These are phyloP conservation scores for Colletotrichum navitas DNA, from an alignment of 2,329 filamentous ascomycete species.

Conservation along the genomic window DNA sequence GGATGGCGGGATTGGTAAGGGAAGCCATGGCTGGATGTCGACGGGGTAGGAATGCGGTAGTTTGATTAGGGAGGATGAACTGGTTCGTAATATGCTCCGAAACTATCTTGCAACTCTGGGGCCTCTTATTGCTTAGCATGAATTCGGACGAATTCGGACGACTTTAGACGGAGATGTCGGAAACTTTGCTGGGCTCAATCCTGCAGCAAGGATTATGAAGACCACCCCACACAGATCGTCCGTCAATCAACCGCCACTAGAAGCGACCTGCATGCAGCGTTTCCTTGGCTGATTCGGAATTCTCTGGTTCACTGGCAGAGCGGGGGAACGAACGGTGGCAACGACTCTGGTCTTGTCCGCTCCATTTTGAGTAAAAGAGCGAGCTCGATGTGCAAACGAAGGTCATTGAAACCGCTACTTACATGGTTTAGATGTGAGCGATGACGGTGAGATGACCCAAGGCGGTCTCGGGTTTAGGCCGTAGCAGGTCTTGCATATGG, in stretches of 20 bases:
- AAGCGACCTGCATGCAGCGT: not conserved
- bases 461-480: not conserved
- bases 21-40: not conserved
- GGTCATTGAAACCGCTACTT: not conserved
- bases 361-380: not conserved
- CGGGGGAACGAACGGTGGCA: too few species aligned
- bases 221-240: not conserved
- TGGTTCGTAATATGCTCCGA: too few species aligned
- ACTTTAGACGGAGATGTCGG: not conserved
- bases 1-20: conserved; percentile 3
- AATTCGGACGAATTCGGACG: not conserved
- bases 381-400: too few species aligned
- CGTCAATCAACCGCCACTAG: not conserved
- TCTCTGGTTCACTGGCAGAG: not conserved
- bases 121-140: not conserved
- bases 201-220: not conserved
- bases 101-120: not conserved
- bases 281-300: not conserved
- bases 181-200: not conserved
- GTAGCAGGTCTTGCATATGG: not conserved
- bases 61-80: not conserved
- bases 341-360: not conserved
- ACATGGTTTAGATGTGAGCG: not conserved
- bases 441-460: not conserved
- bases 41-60: not conserved